A percentile compares a stretch with the other conserved stretches of the same genome.
phyloP scores from a whole-genome alignment of 1,139 yeast genomes.

The Saccharomyces uvarum region DNA sequence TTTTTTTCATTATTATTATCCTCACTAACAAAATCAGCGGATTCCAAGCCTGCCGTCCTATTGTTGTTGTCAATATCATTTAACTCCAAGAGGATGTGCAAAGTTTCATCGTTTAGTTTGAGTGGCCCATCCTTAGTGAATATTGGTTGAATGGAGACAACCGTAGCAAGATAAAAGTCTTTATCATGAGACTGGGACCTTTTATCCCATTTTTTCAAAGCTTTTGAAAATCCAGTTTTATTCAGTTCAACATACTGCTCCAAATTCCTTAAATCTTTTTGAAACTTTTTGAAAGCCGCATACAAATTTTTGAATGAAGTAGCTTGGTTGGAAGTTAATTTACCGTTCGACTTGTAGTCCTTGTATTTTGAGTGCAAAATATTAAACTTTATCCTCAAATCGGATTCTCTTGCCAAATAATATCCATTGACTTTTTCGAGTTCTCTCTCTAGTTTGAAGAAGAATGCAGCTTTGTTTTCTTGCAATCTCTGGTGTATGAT shows the following conservation, averaged over 20 bases:
- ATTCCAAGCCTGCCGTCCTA: constrained; percentile 8
- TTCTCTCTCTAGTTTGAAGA: constrained; percentile 87
- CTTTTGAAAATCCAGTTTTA: constrained; percentile 92
- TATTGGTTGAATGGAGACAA: constrained; percentile 93
- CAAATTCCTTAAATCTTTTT: constrained; percentile 76
- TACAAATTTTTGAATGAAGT: constrained; percentile 60
- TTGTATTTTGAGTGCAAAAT: constrained; percentile 65
- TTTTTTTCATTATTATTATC: not conserved
- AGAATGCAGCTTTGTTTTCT: constrained; percentile 88
- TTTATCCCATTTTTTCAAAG: constrained; percentile 95
- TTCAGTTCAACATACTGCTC: constrained; percentile 91
- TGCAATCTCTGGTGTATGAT: constrained; percentile 54
- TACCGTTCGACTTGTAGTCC: constrained; percentile 43
- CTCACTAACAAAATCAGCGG: constrained; percentile 54
- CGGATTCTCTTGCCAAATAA: constrained; percentile 85
- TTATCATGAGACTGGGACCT: constrained; percentile 90
- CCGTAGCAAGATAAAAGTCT: constrained; percentile 82
- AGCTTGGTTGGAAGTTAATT: constrained; percentile 44
- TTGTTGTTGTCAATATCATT: constrained; percentile 86
- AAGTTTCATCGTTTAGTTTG: constrained; percentile 61
- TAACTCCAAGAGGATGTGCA: constrained; percentile 58
- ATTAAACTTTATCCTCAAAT: constrained; percentile 68
- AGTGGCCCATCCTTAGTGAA: constrained; percentile 86
- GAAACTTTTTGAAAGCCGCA: constrained; percentile 82
- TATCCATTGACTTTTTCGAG: constrained; percentile 87